Percentiles rank a stretch among this genome's conserved stretches.
Evolutionary conservation across 2,329 filamentous ascomycete genomes (phyloP).

Genomic region (Fusarium napiforme): DNA sequence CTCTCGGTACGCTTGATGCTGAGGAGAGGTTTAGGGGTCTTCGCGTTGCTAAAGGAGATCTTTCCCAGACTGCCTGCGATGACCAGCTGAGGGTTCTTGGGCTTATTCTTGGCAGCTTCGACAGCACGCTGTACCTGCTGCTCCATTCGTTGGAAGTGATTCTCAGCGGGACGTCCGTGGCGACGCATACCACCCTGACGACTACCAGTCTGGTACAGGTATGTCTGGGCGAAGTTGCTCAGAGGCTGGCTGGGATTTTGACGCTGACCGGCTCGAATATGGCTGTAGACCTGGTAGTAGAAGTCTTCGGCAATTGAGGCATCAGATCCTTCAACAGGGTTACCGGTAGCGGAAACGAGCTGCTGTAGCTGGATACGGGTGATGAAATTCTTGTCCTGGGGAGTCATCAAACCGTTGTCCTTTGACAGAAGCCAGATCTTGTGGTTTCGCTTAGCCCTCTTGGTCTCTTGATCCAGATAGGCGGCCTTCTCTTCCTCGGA

Average conservation of each 20-base stretch:
- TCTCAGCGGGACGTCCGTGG: slow-evolving; percentile 86
- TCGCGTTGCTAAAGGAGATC: slow-evolving; percentile 98
- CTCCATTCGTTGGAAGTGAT: slow-evolving; percentile 98
- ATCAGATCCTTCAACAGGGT: slow-evolving; percentile 83
- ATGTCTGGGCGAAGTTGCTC: slow-evolving; percentile 97
- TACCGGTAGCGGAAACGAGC: slow-evolving; percentile 90
- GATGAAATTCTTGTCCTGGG: slow-evolving; percentile 99
- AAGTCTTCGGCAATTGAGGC: slow-evolving; percentile 91
- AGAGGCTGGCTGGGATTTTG: slow-evolving; percentile 93
- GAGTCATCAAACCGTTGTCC: slow-evolving; percentile 98
- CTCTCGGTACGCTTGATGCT: slow-evolving; percentile 92
- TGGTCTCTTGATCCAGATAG: slow-evolving; percentile 90
- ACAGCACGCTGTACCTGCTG: slow-evolving; percentile 98
- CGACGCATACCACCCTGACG: slow-evolving; percentile 79
- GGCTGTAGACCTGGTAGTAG: slow-evolving; percentile 97
- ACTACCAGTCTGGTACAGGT: slow-evolving; percentile 93
- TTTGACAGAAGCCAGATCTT: slow-evolving; percentile 95
- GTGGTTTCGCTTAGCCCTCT: slow-evolving; percentile 95
- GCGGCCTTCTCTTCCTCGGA: slow-evolving; percentile 85
- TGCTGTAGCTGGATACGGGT: slow-evolving; percentile 98
- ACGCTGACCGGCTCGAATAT: slow-evolving; percentile 88
- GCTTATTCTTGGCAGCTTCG: slow-evolving; percentile 95
- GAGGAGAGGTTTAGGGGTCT: slow-evolving; percentile 92
- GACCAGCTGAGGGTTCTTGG: slow-evolving; percentile 96
- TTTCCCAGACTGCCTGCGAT: slow-evolving; percentile 97